Base-by-base conservation (phyloP, 2,329 filamentous ascomycete genomes). In the Aspergillus luchuensis region DNA sequence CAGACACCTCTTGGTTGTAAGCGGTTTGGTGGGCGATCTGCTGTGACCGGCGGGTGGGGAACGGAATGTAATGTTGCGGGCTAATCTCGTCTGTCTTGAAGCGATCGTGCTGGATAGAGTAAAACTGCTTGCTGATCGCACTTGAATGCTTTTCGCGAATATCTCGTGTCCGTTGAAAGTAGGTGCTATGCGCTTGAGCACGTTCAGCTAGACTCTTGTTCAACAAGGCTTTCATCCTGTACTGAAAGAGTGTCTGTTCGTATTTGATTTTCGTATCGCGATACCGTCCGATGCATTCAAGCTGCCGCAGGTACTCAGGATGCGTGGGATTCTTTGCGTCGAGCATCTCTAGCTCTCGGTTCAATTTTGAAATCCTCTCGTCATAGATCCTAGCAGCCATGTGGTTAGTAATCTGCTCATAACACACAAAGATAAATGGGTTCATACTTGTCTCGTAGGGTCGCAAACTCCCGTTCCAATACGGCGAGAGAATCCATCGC, bases 1-100 rank as follows among this genome's bases (percentile, higher is more conserved):
- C 87, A 0, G 93, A 96, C 4, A 99, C 93, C 74, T 99, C 95
- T 66, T 90, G 91, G 74, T 97, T 98, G 80, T 98, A 98, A 50
- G 93, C 90, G 53, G 92, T 85, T 68, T 96, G 93, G 64, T 97
- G 91, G 63, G 87, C 84, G 62, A 96, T 85, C 70, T 94, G 91
- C 69, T 93, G 89, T 28, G 88, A 85, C 63, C 88, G 87, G 64
- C 89, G 88, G 54, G 89, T 86, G 7, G 92, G 91, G 72, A 96
- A 96, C 57, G 89, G 87, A 67, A 96, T 86, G 59, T 89, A 88
- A 72, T 91, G 97, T 68, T 95, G 91, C 43, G 91, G 88, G 65
- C 93, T 87, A 62, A 90, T 89, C 69, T 91, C 89, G 63, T 91
- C 90, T 63, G 86, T 84, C 70, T 89, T 90, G 70, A 93, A 88